Percentiles rank a stretch among this genome's conserved stretches.
These are phyloP conservation scores for Astragalus glycyphyllos DNA, from an alignment of 306 rosid species.

Conservation along the genomic window DNA sequence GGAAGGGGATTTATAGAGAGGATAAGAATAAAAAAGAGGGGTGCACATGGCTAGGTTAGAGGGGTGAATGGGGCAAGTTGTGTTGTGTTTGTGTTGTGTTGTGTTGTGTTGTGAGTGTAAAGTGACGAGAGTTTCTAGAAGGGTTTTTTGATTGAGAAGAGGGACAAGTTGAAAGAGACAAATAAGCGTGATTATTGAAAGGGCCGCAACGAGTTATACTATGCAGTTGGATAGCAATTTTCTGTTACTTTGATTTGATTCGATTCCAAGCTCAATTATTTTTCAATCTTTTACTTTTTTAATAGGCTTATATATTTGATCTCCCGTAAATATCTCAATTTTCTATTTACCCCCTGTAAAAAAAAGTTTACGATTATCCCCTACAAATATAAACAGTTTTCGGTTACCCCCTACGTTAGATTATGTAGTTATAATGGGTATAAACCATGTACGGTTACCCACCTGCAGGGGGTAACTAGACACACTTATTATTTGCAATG, in stretches of 20 bases:
- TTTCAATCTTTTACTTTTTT: no score
- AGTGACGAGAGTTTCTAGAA: conserved; percentile 36
- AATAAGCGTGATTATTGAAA: conserved; percentile 10
- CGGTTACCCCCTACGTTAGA: no score
- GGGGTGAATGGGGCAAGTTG: conserved; percentile 6
- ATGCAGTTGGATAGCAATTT: background rate
- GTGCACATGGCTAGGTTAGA: conserved; percentile 15
- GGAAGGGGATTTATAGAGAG: conserved; percentile 31
- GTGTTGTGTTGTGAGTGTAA: background rate
- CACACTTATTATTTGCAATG: no score
- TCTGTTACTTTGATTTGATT: background rate
- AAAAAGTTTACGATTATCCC: no score
- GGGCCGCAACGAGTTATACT: background rate
- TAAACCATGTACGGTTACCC: no score
- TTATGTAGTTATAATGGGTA: no score
- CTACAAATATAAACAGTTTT: no score
- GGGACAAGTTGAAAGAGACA: conserved; percentile 26
- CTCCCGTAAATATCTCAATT: no score
- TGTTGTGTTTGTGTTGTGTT: no score
- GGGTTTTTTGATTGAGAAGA: conserved; percentile 29
- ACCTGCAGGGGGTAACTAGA: no score
- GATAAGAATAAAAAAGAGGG: conserved; percentile 15
- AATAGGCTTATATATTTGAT: no score
- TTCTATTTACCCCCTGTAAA: no score
- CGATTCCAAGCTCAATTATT: background rate